Base-by-base conservation (phyloP, 352 stramenopile species). In the Pythium brassicae region DNA sequence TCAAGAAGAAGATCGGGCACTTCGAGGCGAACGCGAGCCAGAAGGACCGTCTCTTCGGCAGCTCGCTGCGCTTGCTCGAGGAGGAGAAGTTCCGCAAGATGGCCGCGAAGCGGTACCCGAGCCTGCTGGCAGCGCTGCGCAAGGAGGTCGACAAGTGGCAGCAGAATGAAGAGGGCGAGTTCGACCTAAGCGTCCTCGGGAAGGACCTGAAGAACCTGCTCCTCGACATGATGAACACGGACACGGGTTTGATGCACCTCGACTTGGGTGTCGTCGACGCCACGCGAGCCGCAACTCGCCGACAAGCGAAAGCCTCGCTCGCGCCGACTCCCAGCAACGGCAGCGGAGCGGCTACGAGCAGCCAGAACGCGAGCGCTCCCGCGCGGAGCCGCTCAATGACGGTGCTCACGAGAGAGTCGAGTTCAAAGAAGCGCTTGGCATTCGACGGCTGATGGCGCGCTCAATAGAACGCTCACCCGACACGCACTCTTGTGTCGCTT, bases 231-330 rank as follows among this genome's bases (percentile, higher is more conserved):
- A 78, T 94, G 71, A 88, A 90, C 52, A 86, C 73, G 2, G 66
- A 94, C 61, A 95, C 83, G 1, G 78, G 71, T 9, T 68, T 95
- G 10, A 92, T 95, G 80, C 86, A 95, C 48, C 58, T 93, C 15
- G 81, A 93, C 48, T 68, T 95, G 9, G 76, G 70, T 0, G 57
- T 86, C 6, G 45, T 85, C 0, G 69, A 83, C 27, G 25, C 63
- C 4, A 57, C 56, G 1, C 72, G 74, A 3, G 27, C 66, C 7
- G 77, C 69, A 44, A 64, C 71, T 11, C 67, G 76, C 29, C 68
- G 66, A 10, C 34, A 60, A 14, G 55, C 66, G 23, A 86, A 78
- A 59, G 32, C 57, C 27, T 29, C 59, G 0, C 15, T 68, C 22
- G 75, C 69, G 1, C 62, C 70, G 15, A 73, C 69, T 5, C 58